These are phyloP conservation scores for Botrytis aclada DNA, from an alignment of 2,329 filamentous ascomycete genomes.

Conservation along the genomic window DNA sequence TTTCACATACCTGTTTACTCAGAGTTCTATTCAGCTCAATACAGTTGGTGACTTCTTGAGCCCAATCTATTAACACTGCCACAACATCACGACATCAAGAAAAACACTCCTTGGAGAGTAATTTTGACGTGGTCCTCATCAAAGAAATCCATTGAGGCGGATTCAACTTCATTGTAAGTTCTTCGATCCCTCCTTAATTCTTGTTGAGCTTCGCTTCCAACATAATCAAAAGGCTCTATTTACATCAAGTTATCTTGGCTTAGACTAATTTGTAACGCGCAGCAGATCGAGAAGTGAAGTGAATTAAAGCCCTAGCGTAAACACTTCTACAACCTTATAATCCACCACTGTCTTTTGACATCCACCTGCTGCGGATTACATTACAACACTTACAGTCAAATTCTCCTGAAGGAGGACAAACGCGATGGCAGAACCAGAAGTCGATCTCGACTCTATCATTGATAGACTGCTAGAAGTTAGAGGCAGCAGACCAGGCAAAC, in stretches of 20 bases:
- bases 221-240: not conserved
- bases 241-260: not conserved
- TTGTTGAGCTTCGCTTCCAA: slow-evolving; percentile 15
- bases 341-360: slow-evolving; percentile 9
- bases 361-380: slow-evolving; percentile 33
- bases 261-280: slow-evolving; percentile 12
- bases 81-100: slow-evolving; percentile 4
- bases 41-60: slow-evolving; percentile 3
- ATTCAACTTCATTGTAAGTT: slow-evolving; percentile 18
- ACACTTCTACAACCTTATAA: not conserved
- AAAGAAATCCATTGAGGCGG: slow-evolving; percentile 14
- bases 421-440: slow-evolving; percentile 78
- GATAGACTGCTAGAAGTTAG: slow-evolving; percentile 96
- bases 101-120: not conserved
- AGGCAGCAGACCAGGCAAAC: slow-evolving; percentile 96
- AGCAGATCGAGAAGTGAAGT: slow-evolving; percentile 16
- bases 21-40: slow-evolving; percentile 2
- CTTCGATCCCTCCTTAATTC: not conserved
- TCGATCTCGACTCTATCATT: slow-evolving; percentile 99
- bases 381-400: slow-evolving; percentile 31
- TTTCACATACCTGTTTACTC: slow-evolving; percentile 7
- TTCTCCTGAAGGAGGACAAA: slow-evolving; percentile 37
- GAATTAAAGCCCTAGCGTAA: slow-evolving; percentile 13
- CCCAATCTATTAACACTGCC: not conserved
- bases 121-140: not conserved